Conservation (phyloP, 1,284 basidiomycete genomes). For the Melampsora occidentalis region DNA sequence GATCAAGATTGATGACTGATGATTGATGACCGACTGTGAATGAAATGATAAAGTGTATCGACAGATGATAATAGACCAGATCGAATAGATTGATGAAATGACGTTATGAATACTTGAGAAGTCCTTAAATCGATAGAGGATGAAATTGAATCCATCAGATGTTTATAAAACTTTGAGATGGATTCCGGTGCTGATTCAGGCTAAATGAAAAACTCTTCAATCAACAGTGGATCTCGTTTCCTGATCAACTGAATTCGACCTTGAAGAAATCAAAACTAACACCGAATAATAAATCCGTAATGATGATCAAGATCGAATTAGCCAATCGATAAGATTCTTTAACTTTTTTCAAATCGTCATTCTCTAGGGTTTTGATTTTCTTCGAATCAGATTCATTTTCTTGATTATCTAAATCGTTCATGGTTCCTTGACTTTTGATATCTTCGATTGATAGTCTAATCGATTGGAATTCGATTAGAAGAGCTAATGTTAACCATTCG, state of each 20-base stretch:
- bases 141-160: conserved; percentile 9
- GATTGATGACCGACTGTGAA: conserved; percentile 6
- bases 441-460: conserved; percentile 9
- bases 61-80: background rate
- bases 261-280: background rate
- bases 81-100: conserved; percentile 10
- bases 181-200: conserved; percentile 8
- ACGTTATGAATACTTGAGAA: background rate
- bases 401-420: background rate
- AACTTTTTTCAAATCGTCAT: background rate
- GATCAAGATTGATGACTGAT: background rate
- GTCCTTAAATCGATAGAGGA: conserved; percentile 10
- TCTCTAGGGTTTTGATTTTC: background rate
- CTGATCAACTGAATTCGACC: no score
- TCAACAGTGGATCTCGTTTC: background rate
- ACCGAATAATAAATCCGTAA: background rate
- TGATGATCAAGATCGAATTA: conserved; percentile 5
- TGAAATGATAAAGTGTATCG: background rate
- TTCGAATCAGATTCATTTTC: background rate
- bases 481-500: background rate
- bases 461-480: conserved; percentile 14
- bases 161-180: background rate
- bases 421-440: background rate
- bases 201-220: background rate
- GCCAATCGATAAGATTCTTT: background rate